phyloP scores from a whole-genome alignment of 1,284 basidiomycete species.

The Bondarzewia mesenterica region DNA sequence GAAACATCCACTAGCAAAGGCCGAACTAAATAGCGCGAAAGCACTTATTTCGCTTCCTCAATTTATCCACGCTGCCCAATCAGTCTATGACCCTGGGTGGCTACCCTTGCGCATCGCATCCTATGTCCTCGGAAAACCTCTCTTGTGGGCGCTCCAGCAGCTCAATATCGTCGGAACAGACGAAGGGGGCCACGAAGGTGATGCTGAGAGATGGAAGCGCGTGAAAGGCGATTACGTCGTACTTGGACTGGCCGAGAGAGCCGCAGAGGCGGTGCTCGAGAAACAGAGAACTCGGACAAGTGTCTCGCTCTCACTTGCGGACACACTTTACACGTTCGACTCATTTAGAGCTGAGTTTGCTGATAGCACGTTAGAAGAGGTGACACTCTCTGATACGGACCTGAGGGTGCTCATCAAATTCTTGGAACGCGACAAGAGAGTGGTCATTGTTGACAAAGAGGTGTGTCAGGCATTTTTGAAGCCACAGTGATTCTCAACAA shows the following conservation, averaged over 20 bases:
- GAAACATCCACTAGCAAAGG: constrained; percentile 44
- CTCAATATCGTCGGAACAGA: constrained; percentile 63
- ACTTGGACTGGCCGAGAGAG: constrained; percentile 53
- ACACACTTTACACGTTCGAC: constrained; percentile 55
- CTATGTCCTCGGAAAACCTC: constrained; percentile 66
- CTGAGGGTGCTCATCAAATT: constrained; percentile 66
- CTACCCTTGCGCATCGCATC: constrained; percentile 62
- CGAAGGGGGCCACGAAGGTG: constrained; percentile 40
- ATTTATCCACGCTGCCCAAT: constrained; percentile 52
- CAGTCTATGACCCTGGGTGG: constrained; percentile 64
- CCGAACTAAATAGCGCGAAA: constrained; percentile 45
- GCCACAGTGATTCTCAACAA: not conserved
- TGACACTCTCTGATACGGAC: constrained; percentile 50
- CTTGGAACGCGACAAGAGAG: constrained; percentile 67
- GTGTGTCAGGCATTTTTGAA: constrained; percentile 31
- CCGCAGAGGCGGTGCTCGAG: constrained; percentile 52
- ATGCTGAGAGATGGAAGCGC: constrained; percentile 57
- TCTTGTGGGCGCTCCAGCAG: constrained; percentile 83
- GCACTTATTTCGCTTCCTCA: constrained; percentile 42
- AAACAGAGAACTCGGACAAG: constrained; percentile 29
- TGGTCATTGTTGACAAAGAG: constrained; percentile 55
- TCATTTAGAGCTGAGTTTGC: constrained; percentile 59
- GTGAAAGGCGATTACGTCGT: constrained; percentile 73
- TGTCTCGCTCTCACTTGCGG: constrained; percentile 44
- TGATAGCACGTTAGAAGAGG: constrained; percentile 32